These are phyloP conservation scores for Phytopythium montanum DNA, from an alignment of 352 stramenopile genomes.

Conservation along the genomic window DNA sequence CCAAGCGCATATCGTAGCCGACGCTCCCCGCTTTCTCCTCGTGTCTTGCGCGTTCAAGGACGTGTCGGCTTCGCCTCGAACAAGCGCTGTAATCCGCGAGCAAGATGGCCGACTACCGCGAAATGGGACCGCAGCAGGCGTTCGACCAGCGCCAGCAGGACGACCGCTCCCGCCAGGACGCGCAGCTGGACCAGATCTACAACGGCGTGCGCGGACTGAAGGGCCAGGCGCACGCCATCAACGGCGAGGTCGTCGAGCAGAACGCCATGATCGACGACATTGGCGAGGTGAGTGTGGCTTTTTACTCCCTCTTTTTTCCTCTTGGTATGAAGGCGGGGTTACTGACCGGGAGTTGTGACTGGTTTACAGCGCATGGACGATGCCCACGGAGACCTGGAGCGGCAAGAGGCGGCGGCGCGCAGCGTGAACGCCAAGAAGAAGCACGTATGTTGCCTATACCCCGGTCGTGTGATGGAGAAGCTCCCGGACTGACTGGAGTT, in stretches of 20 bases:
- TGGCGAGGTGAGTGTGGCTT: slow-evolving; percentile 56
- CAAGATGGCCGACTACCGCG: slow-evolving; percentile 37
- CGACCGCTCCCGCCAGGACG: slow-evolving; percentile 63
- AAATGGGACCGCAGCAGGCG: slow-evolving; percentile 65
- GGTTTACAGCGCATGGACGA: slow-evolving; percentile 54
- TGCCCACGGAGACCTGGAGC: slow-evolving; percentile 55
- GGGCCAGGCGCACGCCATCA: slow-evolving; percentile 82
- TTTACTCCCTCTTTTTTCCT: not conserved
- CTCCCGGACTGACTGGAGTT: slow-evolving; percentile 1
- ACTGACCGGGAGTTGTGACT: slow-evolving; percentile 10
- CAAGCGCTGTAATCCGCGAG: not conserved
- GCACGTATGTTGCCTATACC: slow-evolving; percentile 24
- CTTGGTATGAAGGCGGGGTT: not conserved
- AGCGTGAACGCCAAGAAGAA: slow-evolving; percentile 72
- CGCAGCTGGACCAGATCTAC: slow-evolving; percentile 74
- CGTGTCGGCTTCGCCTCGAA: not conserved
- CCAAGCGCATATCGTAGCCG: not conserved
- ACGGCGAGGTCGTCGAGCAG: slow-evolving; percentile 80
- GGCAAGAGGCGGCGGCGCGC: slow-evolving; percentile 49
- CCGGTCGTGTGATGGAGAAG: no score
- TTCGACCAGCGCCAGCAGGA: slow-evolving; percentile 52
- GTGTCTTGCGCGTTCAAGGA: not conserved
- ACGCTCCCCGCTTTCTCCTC: not conserved
- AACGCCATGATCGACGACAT: slow-evolving; percentile 84
- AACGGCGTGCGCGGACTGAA: slow-evolving; percentile 72